phyloP scores from a whole-genome alignment of 805 yeast genomes.

The Schizosaccharomyces cryophilus region DNA sequence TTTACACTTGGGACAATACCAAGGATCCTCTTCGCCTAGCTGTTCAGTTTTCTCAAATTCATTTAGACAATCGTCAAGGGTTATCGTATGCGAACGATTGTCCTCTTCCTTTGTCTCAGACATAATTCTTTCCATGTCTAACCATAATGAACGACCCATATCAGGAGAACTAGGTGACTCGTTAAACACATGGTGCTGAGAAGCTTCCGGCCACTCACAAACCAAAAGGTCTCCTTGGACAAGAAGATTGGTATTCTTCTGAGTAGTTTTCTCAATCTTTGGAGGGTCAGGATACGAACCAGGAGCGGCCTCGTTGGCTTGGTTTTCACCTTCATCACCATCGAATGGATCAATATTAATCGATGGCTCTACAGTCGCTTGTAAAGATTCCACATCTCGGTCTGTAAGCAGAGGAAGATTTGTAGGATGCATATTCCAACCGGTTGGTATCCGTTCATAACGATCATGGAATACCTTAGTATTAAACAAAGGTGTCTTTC shows the following conservation, averaged over 20 bases:
- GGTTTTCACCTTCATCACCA: neutral
- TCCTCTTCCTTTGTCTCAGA: neutral
- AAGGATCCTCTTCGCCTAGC: slow-evolving; percentile 64
- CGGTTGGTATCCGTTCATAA: neutral
- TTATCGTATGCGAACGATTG: slow-evolving; percentile 12
- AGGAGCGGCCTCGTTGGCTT: neutral
- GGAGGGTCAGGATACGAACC: neutral
- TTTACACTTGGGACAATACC: slow-evolving; percentile 83
- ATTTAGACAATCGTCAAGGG: slow-evolving; percentile 50
- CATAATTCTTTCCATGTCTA: neutral
- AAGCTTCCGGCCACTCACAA: neutral
- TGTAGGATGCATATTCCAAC: neutral
- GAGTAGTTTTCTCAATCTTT: neutral
- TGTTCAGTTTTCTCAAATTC: slow-evolving; percentile 62
- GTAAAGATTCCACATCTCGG: neutral
- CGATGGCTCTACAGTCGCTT: neutral
- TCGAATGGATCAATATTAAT: neutral
- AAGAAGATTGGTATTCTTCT: neutral
- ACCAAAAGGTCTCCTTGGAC: neutral
- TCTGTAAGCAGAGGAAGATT: neutral
- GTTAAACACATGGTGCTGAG: neutral
- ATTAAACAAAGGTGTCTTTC: neutral
- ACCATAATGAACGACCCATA: neutral
- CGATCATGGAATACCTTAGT: neutral
- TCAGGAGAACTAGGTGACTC: neutral